Conservation (phyloP, 2,329 filamentous ascomycete species). For the Dichotomopilus funicola region DNA sequence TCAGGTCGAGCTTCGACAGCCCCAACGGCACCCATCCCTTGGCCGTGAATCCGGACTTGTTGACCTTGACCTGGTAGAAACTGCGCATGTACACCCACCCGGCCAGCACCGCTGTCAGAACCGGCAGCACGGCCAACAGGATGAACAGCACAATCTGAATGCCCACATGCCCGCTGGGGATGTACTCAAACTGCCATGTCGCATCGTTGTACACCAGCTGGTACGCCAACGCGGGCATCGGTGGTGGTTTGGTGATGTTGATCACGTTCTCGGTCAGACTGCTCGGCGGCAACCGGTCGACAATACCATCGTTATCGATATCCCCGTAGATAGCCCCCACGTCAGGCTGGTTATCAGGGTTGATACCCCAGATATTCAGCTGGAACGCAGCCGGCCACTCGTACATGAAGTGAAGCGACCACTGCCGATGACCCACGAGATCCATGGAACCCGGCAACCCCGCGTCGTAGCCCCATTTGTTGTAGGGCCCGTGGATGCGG, state of each 20-base stretch:
- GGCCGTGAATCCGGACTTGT: constrained; percentile 28
- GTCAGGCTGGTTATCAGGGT: constrained; percentile 56
- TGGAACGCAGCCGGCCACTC: constrained; percentile 59
- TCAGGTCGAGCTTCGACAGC: constrained; percentile 28
- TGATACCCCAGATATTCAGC: constrained; percentile 61
- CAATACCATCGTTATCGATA: constrained; percentile 51
- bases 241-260: constrained; percentile 52
- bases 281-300: constrained; percentile 56
- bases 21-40: constrained; percentile 26
- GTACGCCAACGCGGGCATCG: constrained; percentile 49
- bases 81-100: constrained; percentile 53
- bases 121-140: constrained; percentile 47
- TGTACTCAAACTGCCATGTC: constrained; percentile 43
- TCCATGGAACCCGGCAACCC: constrained; percentile 49
- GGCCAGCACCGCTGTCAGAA: constrained; percentile 42
- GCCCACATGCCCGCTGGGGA: constrained; percentile 47
- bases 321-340: constrained; percentile 54
- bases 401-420: constrained; percentile 54
- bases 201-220: constrained; percentile 50
- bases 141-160: constrained; percentile 49
- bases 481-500: constrained; percentile 56
- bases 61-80: constrained; percentile 50
- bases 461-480: constrained; percentile 57
- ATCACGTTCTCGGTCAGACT: constrained; percentile 48
- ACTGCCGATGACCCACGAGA: constrained; percentile 42